Evolutionary conservation across 2,329 filamentous ascomycete species (phyloP), one percentile per base, ranked within the genome.

Genomic region (Tolypocladium amazonense): DNA sequence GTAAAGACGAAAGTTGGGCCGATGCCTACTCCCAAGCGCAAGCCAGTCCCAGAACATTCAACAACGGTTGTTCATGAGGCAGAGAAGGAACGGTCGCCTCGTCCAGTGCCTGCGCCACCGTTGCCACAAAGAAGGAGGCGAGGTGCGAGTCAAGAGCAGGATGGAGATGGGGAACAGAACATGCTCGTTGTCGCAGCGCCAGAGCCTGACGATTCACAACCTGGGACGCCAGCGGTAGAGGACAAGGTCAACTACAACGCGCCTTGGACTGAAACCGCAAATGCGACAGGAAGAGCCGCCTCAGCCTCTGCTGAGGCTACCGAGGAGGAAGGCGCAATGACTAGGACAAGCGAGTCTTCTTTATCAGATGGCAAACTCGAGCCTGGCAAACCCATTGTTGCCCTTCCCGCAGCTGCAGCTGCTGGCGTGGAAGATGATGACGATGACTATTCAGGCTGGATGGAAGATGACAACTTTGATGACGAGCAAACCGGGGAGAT

Each of bases 131-230:
- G 77, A 54, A 71, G 76, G 47, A 71, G 75, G 55, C 67, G 71
- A 38, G 72, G 72, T 8, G 69, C 68, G 38, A 71, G 70, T 41
- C 68, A 76, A 18, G 70, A 73, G 14, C 65, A 68, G 7, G 72
- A 75, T 12, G 69, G 68, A 33, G 67, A 71, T 9, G 69, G 68
- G 1, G 78, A 79, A 8, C 81, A 86, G 61, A 77, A 76, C 11
- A 70, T 89, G 47, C 75, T 89, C 5, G 81, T 90, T 20, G 85
- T 89, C 15, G 81, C 83, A 60, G 86, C 86, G 1, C 87, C 86
- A 0, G 74, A 76, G 1, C 87, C 86, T 0, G 74, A 76, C 14
- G 85, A 88, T 62, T 88, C 85, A 4, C 80, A 83, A 61, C 82
- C 83, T 2, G 74, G 75, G 2, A 82, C 81, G 6, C 83, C 83